Evolutionary conservation across 768 basidiomycete genomes (phyloP), one percentile per base, ranked within the genome.

Genomic region (Pleurotus djamor): DNA sequence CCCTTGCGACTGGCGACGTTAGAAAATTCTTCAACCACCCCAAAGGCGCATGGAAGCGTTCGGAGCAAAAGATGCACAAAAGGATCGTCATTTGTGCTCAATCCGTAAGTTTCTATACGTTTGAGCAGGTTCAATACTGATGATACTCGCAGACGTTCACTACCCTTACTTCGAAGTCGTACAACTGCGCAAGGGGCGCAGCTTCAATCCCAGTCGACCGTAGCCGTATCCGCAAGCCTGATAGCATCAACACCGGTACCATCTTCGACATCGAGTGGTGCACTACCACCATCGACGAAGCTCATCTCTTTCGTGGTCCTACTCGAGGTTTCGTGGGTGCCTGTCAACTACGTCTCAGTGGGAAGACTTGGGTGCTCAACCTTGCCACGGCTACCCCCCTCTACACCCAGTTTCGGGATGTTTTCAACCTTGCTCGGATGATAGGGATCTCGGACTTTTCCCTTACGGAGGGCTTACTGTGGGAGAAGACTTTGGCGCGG

Each of bases 261-360:
- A 9, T 63, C 6, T 63, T 63, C 51, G 32, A 12, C 16, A 2
- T 45, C 2, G 12, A 16, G 4, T 64, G 62, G 59, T 54, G 51
- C 13, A 28, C 52, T 4, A 52, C 48, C 4, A 50, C 36, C 17
- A 21, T 60, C n/a, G 64, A 66, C 33, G 64, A 66, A 48, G 57
- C 52, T 3, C 65, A 66, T 52, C 54, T 65, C 7, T 63, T 58
- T 49, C 61, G 65, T 3, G 59, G 59, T 8, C 16, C 35, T 3
- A 33, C 17, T 21, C 59, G 55, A 4, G 57, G 52, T 1, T 64
- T 62, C 16, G 38, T 59, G 0, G 61, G 61, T 1, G 57, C 45
- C 1, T 52, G 61, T 5, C 57, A 57, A 0, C 37, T 65, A 1
- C 49, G 56, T 1, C 4, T 36, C 21, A 28, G 21, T 3, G 21